Base-by-base conservation (phyloP, 352 stramenopile genomes). In the Phytophthora multivora region DNA sequence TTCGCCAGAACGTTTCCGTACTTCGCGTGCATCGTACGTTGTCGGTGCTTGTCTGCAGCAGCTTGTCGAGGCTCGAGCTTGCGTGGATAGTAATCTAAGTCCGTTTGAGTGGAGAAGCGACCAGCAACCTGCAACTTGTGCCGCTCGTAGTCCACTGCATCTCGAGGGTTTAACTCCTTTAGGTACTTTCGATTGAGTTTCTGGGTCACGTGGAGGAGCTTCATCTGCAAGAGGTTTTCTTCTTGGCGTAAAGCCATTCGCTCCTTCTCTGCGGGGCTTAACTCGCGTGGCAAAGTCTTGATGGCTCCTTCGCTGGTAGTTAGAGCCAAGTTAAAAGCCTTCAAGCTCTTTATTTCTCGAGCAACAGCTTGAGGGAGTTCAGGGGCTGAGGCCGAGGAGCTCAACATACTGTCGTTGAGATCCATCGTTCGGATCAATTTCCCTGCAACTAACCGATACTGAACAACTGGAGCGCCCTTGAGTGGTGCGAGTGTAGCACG, bases 101-200 rank as follows among this genome's bases (percentile, higher is more conserved):
- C 61, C 19, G 61, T 76, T 45, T 88, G 74, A 4, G 81, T 91
- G 18, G 73, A 70, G 47, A 82, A 91, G 13, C 79, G 76, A 5
- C 71, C 74, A 19, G 69, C 73, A 56, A 81, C 79, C 59, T 89
- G 89, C 54, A 85, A 61, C 5, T 52, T 45, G 60, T 91, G 86
- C 45, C 61, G 75, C 26, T 80, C 76, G 10, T 51, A 31, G 5
- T 90, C 80, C 8, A 42, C 43, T 12, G 30, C 23, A 15, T 51
- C 51, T 26, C 47, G 28, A 12, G 65, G 41, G 26, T 63, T 78
- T 15, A 93, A 59, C 25, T 82, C 69, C 42, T 86, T 82, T 12
- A 63, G 56, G 66, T 91, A 90, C 63, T 93, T 93, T 33, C 79
- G 82, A n/a, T 74, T 83, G 15, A 91, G 63, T 59, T 91, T 90